phyloP scores from a whole-genome alignment of 495 filamentous ascomycete genomes.

The Penicillium ucsense region DNA sequence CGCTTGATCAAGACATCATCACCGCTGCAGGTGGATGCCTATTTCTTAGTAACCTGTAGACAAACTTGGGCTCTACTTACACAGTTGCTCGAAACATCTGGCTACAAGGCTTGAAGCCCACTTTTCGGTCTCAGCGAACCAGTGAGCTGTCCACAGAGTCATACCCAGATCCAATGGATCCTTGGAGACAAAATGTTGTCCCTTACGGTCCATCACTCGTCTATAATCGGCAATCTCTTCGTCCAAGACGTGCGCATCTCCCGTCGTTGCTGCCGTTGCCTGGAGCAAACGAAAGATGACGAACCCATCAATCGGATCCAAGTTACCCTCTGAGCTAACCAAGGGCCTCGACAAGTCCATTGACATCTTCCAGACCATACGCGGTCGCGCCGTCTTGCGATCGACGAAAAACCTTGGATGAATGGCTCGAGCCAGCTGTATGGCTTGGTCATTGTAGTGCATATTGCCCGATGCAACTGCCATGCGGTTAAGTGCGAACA shows the following conservation, averaged over 20 bases:
- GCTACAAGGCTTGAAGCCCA: slow-evolving; percentile 42
- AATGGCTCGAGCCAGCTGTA: slow-evolving; percentile 48
- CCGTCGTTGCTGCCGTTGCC: slow-evolving; percentile 24
- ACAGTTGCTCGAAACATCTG: slow-evolving; percentile 38
- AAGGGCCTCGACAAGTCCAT: slow-evolving; percentile 41
- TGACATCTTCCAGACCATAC: slow-evolving; percentile 58
- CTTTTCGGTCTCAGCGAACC: slow-evolving; percentile 38
- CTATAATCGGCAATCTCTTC: slow-evolving; percentile 50
- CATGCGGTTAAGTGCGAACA: slow-evolving; percentile 59
- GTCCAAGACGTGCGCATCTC: slow-evolving; percentile 23
- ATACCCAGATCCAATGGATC: slow-evolving; percentile 57
- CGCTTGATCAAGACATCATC: too few species aligned
- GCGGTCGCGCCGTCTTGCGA: slow-evolving; percentile 17
- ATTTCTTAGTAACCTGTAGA: too few species aligned
- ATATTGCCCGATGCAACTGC: slow-evolving; percentile 40
- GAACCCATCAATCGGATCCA: slow-evolving; percentile 54
- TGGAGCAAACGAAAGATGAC: slow-evolving; percentile 48
- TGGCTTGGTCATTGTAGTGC: slow-evolving; percentile 43
- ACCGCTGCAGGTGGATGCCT: too few species aligned
- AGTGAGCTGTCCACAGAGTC: slow-evolving; percentile 55
- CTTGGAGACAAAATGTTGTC: slow-evolving; percentile 37
- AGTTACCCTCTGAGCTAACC: slow-evolving; percentile 47
- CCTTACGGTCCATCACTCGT: slow-evolving; percentile 43
- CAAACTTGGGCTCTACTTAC: slow-evolving; percentile 10
- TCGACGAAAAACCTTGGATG: slow-evolving; percentile 47